phyloP scores from a whole-genome alignment of 129 eudicot genomes.

The Chrysanthemum makinoi region DNA sequence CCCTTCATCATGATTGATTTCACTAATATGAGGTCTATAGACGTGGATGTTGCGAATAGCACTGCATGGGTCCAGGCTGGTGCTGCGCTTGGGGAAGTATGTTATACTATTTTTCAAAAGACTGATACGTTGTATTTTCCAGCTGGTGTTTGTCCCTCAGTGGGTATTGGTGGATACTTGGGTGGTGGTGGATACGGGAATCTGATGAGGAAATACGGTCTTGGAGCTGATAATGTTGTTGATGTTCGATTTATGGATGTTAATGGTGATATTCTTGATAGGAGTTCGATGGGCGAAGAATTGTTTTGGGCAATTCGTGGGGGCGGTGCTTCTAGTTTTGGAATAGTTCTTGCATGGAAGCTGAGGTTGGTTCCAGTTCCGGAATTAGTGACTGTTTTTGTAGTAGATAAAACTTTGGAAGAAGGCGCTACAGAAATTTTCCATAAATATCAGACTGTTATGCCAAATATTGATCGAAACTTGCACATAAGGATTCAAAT shows the following conservation, averaged over 20 bases:
- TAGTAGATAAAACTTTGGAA: background rate
- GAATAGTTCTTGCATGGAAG: constrained; percentile 19
- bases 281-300: background rate
- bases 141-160: background rate
- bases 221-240: background rate
- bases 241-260: constrained; percentile 1
- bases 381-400: background rate
- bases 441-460: constrained; percentile 32
- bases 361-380: constrained; percentile 13
- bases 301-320: constrained; percentile 14
- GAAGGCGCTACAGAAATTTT: constrained; percentile 19
- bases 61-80: constrained; percentile 13
- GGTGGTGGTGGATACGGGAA: background rate
- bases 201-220: background rate
- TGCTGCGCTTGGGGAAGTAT: background rate
- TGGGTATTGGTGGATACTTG: background rate
- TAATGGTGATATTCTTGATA: background rate
- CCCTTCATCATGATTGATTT: constrained; percentile 5
- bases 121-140: background rate
- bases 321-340: constrained; percentile 9
- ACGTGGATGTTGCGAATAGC: background rate
- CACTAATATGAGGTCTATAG: background rate
- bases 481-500: constrained; percentile 25
- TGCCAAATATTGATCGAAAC: constrained; percentile 20
- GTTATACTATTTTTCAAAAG: background rate